Evolutionary conservation across 2,329 filamentous ascomycete species (phyloP), one percentile per base, ranked within the genome.

Genomic region (Lanzia echinophila): DNA sequence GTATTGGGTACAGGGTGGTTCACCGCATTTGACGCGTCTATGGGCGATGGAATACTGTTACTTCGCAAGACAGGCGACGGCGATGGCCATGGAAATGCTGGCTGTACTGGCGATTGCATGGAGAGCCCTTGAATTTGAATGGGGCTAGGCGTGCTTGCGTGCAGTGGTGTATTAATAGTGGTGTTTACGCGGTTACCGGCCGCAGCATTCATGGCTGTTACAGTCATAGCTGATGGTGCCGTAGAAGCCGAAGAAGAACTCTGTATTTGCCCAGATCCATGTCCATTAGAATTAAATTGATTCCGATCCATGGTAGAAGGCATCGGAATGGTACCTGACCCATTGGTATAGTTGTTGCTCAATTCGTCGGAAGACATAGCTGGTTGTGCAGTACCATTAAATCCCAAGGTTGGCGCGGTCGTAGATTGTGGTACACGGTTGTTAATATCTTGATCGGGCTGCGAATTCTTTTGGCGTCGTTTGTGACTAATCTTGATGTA

Each of bases 51-150:
- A 17, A 47, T 7, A 44, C 19, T 50, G 50, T 54, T 59, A 45
- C 47, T 59, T 22, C 56, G 57, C 36, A 51, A 22, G 10, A 47
- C 17, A 19, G 55, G 44, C 24, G 53, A n/a, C n/a, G n/a, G n/a
- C n/a, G n/a, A n/a, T n/a, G 32, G 20, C 42, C n/a, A 41, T 45
- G 42, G 20, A 44, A 58, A 57, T 17, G 43, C 45, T 48, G 56
- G 57, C 33, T 63, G 62, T 12, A 57, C 50, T 32, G 63, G 63
- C 2, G 63, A 65, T 11, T 60, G 52, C 58, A 63, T 62, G 10
- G 60, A 60, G n/a, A 62, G 53, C 3, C 55, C 53, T 46, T 65
- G 64, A 6, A 63, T 36, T 17, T 58, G 46, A 28, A 57, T 61
- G 31, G 60, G 57, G 28, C 60, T 63, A 47, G 62, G 56, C 7